Base-by-base conservation (phyloP, 306 rosid species). In the Prinsepia uniflora region DNA sequence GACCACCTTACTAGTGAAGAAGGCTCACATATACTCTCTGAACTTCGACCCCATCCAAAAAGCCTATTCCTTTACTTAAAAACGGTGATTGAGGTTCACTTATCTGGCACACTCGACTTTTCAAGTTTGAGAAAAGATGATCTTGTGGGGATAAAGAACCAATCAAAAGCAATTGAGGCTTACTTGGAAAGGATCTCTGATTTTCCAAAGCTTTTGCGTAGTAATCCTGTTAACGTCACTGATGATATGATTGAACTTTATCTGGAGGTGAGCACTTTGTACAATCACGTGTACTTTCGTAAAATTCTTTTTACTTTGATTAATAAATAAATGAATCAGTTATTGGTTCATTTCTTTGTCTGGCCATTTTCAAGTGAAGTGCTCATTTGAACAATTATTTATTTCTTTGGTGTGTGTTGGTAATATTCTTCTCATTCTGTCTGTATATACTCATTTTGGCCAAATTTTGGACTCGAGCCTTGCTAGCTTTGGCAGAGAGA, bases 181-280 rank as follows among this genome's bases (percentile, higher is more conserved):
- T 94, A 87, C 87, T 78, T 89, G 77, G 92, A 89, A 76, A 89
- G 68, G 75, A 79, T 94, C 70, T 84, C 96, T 18, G 74, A 84
- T 80, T 89, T 89, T 70, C 95, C 99, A 46, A 91, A 89, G 84
- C 81, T 83, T 76, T 81, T 94, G 76, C 88, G 81, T 50, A 92
- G 80, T 61, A 91, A 79, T 84, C 88, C 97, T 36, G 84, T 86
- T 74, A 73, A 83, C 19, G 92, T 94, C 74, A 83, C 91, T 52
- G 99, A 94, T 74, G 92, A 94, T 81, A 85, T 89, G 77, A 84
- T 88, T 79, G 99, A 94, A 88, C 96, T 87, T 76, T 94, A 94
- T 81, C 86, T 94, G 71, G 87, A 91, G 97, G 98, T 90, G 83
- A 86, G 89, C 61, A 64, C 72, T 50, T 70, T 60, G 46, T 58